These are phyloP conservation scores for Gynochthodes officinalis DNA, from an alignment of 257 asterid genomes.

Conservation along the genomic window DNA sequence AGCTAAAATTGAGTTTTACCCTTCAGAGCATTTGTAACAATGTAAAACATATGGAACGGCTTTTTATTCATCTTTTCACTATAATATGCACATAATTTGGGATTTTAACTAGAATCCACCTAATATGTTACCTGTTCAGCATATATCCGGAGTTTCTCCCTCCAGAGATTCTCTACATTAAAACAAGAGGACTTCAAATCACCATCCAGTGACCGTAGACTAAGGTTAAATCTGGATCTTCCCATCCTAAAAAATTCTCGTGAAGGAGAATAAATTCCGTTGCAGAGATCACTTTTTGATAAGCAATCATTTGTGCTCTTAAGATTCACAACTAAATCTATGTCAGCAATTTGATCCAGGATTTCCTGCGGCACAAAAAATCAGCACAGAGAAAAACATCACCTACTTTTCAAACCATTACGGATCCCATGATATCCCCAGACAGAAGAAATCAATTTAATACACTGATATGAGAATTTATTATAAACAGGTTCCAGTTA, in stretches of 20 bases:
- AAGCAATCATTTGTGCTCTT: constrained; percentile 46
- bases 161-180: constrained; percentile 37
- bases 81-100: background rate
- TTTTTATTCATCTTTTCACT: background rate
- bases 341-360: constrained; percentile 68
- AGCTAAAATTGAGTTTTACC: background rate
- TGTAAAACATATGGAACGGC: background rate
- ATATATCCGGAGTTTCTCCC: constrained; percentile 48
- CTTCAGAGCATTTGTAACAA: background rate
- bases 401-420: background rate
- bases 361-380: constrained; percentile 52
- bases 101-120: background rate
- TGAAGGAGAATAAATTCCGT: constrained; percentile 42
- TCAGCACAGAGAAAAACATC: background rate
- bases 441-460: background rate
- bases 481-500: background rate
- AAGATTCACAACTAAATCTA: constrained; percentile 84
- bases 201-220: constrained; percentile 28
- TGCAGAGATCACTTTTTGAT: constrained; percentile 32
- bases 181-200: constrained; percentile 32
- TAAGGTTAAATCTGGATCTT: constrained; percentile 43
- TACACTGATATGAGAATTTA: background rate
- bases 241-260: constrained; percentile 41
- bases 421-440: background rate
- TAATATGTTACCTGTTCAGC: constrained; percentile 62